Evolutionary conservation across 441 rosid genomes (phyloP).

Genomic region (Flueggea neowawraea): DNA sequence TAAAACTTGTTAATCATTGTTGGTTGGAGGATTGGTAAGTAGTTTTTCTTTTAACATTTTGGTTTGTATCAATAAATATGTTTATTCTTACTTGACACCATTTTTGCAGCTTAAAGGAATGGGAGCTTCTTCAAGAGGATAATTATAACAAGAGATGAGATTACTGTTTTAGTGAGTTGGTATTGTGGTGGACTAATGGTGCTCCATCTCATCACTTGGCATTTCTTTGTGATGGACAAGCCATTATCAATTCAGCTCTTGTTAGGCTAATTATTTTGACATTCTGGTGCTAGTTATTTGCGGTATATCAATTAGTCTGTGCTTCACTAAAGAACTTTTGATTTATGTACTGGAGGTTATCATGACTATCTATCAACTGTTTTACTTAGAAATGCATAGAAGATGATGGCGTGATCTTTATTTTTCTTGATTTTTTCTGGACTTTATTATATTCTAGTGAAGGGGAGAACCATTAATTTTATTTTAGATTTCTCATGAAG

Average conservation of each 20-base stretch:
- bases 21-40: conserved; percentile 95
- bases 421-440: no score
- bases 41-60: conserved; percentile 6
- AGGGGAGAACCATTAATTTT: no score
- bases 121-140: conserved; percentile 83
- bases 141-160: conserved; percentile 75
- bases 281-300: no score
- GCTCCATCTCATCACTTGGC: not conserved
- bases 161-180: not conserved
- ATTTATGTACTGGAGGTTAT: no score
- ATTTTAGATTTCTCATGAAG: no score
- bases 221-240: not conserved
- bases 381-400: no score
- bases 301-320: no score
- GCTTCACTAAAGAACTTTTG: no score
- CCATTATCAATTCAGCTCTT: not conserved
- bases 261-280: no score
- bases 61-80: not conserved
- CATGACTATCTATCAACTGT: no score
- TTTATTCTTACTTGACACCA: not conserved
- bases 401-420: no score
- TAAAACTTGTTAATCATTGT: conserved; percentile 80
- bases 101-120: conserved; percentile 67
- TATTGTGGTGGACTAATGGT: not conserved
- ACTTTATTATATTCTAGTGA: no score